Evolutionary conservation across 1,284 basidiomycete species (phyloP), one percentile per base, ranked within the genome.

Genomic region (Apiotrichum veenhuisii): DNA sequence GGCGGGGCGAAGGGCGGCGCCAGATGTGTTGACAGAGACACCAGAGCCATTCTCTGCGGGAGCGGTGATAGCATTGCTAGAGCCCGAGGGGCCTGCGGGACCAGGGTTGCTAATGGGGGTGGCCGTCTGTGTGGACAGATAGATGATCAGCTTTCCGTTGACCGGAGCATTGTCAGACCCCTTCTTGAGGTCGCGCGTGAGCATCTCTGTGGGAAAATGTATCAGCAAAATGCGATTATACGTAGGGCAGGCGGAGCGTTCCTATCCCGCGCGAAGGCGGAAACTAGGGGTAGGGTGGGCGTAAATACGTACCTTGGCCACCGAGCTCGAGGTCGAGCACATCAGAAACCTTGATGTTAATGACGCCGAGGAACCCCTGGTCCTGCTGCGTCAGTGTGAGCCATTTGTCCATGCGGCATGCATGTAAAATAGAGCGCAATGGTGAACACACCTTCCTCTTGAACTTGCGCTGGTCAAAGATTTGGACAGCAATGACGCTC

Each of bases 381-480:
- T 96, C 91, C 65, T 68, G 57, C 53, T 53, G 46, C 22, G 30
- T 23, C 3, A 3, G 33, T 47, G 20, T 36, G 45, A 34, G 3
- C 5, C 42, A 15, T 25, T 12, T 5, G 42, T 5, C 11, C 30
- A 25, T 44, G 40, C 3, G 17, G 22, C 20, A 25, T 15, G 26
- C 26, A 30, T 17, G 22, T 27, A 30, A n/a, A n/a, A n/a, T n/a
- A n/a, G n/a, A n/a, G n/a, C n/a, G n/a, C n/a, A n/a, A n/a, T n/a
- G n/a, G n/a, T 36, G 25, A 9, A 59, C 64, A 34, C 44, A 69
- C 69, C 76, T 87, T 87, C 77, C 89, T 83, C 81, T 95, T 96
- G 80, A 96, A 96, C 79, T 95, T 96, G 76, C 91, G 87, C 79
- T 96, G 93, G 77, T 97, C 93, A 68, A 96, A 96, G 70, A 96